phyloP scores from a whole-genome alignment of 139 green algal species.

The Helicosporidium sp. region DNA sequence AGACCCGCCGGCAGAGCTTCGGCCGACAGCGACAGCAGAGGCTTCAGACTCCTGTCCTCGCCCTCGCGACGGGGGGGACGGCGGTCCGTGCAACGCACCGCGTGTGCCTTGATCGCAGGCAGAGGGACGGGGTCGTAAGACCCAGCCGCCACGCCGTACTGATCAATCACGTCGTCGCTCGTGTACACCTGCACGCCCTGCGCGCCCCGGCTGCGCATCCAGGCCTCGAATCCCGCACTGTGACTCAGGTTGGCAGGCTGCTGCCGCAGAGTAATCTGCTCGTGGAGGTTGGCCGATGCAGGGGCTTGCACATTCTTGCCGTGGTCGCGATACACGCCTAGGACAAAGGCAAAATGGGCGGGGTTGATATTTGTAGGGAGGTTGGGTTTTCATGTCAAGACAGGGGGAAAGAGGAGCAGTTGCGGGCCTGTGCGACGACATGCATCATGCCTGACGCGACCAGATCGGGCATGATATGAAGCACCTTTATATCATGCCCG shows the following conservation, averaged over 20 bases:
- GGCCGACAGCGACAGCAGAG: conserved; percentile 21
- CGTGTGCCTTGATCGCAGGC: conserved; percentile 29
- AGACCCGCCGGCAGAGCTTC: conserved; percentile 36
- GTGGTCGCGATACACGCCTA: too few species aligned
- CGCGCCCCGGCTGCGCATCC: conserved; percentile 47
- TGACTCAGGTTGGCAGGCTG: conserved; percentile 28
- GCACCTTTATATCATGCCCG: too few species aligned
- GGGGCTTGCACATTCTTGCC: neutral
- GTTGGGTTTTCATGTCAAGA: too few species aligned
- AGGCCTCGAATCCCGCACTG: conserved; percentile 62
- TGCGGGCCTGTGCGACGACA: too few species aligned
- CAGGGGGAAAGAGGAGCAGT: too few species aligned
- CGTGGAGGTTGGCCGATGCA: conserved; percentile 29
- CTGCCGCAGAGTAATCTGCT: conserved; percentile 47
- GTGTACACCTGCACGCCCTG: conserved; percentile 33
- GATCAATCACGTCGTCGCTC: conserved; percentile 30
- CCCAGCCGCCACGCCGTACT: conserved; percentile 54
- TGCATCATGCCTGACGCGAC: too few species aligned
- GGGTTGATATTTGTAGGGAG: too few species aligned
- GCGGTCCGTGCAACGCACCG: conserved; percentile 23
- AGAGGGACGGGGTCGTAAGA: conserved; percentile 54
- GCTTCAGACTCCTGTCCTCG: too few species aligned
- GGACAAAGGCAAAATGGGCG: too few species aligned
- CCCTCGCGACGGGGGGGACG: conserved; percentile 16
- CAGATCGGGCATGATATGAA: too few species aligned